Evolutionary conservation across 2,329 filamentous ascomycete species (phyloP).

Genomic region (Neofusicoccum kwambonambiense): DNA sequence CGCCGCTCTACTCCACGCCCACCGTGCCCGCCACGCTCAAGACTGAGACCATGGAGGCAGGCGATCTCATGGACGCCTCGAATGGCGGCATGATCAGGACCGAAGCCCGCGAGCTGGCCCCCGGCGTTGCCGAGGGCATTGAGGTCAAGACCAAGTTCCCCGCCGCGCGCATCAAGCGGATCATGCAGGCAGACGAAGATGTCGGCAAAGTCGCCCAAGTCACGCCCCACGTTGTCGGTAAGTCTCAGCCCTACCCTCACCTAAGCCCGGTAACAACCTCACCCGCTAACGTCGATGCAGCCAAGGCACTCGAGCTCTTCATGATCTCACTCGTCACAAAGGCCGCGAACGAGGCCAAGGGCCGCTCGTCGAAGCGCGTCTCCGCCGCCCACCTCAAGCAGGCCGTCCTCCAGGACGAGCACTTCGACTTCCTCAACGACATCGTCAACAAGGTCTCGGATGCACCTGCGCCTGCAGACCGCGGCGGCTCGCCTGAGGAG

Average conservation of each 20-base stretch:
- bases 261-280: background rate
- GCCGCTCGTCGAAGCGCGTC: conserved; percentile 83
- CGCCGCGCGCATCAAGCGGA: conserved; percentile 94
- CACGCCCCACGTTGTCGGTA: conserved; percentile 87
- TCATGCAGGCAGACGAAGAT: conserved; percentile 99
- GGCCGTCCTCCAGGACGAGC: conserved; percentile 81
- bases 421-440: conserved; percentile 90
- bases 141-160: conserved; percentile 93
- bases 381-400: conserved; percentile 89
- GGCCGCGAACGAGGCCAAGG: conserved; percentile 78
- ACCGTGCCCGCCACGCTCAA: background rate
- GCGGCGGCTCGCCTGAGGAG: conserved; percentile 48
- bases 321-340: conserved; percentile 94
- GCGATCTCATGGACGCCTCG: conserved; percentile 17
- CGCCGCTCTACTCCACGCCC: conserved; percentile 7
- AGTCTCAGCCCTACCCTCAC: conserved; percentile 30
- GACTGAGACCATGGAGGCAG: conserved; percentile 19
- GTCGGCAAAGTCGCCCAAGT: conserved; percentile 98
- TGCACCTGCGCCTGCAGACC: conserved; percentile 46
- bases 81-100: conserved; percentile 19
- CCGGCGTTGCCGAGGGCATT: conserved; percentile 54
- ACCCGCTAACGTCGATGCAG: conserved; percentile 39
- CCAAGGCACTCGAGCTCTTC: conserved; percentile 93
- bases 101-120: conserved; percentile 23
- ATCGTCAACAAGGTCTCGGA: conserved; percentile 85